Conservation (phyloP, 129 eudicot genomes). For the Pittosporum tobira region DNA sequence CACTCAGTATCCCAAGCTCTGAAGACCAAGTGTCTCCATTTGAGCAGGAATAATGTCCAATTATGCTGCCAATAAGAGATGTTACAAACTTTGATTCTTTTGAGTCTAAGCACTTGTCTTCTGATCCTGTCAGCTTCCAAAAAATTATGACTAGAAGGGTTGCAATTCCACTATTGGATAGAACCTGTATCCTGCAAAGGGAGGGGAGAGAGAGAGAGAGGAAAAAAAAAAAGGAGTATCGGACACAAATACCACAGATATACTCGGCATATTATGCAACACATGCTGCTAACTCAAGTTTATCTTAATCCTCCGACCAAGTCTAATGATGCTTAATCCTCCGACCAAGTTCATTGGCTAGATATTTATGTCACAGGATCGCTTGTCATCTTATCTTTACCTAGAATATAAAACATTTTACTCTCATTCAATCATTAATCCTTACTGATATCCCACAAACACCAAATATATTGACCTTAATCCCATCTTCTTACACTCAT, state of each 20-base stretch:
- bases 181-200: slow-evolving; percentile 83
- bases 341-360: too few relatives aligned
- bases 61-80: slow-evolving; percentile 62
- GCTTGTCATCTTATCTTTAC: not conserved
- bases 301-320: not conserved
- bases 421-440: not conserved
- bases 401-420: too few relatives aligned
- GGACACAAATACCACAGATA: too few relatives aligned
- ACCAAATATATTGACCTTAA: not conserved
- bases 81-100: slow-evolving; percentile 56
- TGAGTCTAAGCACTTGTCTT: slow-evolving; percentile 70
- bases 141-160: slow-evolving; percentile 41
- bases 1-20: slow-evolving; percentile 91
- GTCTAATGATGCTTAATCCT: too few relatives aligned
- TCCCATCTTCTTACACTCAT: not conserved
- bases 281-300: not conserved
- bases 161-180: slow-evolving; percentile 72
- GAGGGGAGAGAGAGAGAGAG: too few relatives aligned
- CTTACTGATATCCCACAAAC: not conserved
- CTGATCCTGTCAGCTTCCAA: slow-evolving; percentile 53
- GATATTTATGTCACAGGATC: too few relatives aligned
- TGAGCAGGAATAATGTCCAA: slow-evolving; percentile 91
- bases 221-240: slow-evolving; percentile 2
- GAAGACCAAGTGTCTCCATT: slow-evolving; percentile 99
- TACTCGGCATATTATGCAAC: not conserved